Base-by-base conservation (phyloP, 1,284 basidiomycete genomes). In the Sphagnurus paluster region DNA sequence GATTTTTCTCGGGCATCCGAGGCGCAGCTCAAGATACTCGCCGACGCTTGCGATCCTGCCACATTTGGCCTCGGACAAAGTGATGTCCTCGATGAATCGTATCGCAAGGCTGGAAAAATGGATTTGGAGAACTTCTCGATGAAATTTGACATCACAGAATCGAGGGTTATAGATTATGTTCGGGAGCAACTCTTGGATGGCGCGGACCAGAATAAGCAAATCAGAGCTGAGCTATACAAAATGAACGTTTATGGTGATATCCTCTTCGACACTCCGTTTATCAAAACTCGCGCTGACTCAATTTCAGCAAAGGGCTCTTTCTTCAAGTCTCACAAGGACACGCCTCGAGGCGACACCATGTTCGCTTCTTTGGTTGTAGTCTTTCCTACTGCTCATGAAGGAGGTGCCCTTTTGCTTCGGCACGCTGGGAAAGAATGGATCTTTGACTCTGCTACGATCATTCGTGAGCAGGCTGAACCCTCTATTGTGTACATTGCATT, bases 301-400 rank as follows among this genome's bases (percentile, higher is more conserved):
- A n/a, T 7, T 39, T 0, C 29, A 73, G 71, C 62, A 9, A 49
- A 65, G 35, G 70, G 65, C 3, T 64, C 63, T n/a, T n/a, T n/a
- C n/a, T n/a, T n/a, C n/a, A n/a, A n/a, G n/a, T n/a, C n/a, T n/a
- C n/a, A n/a, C n/a, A 60, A 67, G 35, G 72, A 74, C 43, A 74
- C 70, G 0, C 69, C 70, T 2, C 64, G 65, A 2, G 52, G 56
- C 14, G 50, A 60, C n/a, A 58, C 56, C n/a, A 74, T 72, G 72
- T 70, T 75, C 39, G 74, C 67, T n/a, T 75, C 74, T 2, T 68
- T 76, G 10, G 67, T 76, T 16, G 63, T 75, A 17, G 44, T 75
- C 35, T 60, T 72, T 48, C 69, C 70, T 14, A 71, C 71, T 0
- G n/a, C 54, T 0, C 70, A 76, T 44, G 60, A 68, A 49, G 73